Percentiles rank a stretch among this genome's conserved stretches.
phyloP scores from a whole-genome alignment of 2,329 filamentous ascomycete genomes.

The Fusarium sp. region DNA sequence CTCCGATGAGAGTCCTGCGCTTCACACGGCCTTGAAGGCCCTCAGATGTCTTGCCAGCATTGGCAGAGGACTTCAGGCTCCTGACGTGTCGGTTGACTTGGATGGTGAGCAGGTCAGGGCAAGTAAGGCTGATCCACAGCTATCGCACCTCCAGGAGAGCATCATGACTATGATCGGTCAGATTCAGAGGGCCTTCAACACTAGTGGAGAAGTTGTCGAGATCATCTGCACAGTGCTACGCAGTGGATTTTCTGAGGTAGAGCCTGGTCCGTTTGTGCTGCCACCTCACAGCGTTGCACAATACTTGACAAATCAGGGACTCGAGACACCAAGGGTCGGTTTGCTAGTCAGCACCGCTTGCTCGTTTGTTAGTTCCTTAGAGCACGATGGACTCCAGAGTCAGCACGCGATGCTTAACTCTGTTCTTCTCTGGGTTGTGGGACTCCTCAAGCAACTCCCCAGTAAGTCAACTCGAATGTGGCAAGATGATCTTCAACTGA shows the following conservation, averaged over 20 bases:
- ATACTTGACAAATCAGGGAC: slow-evolving; percentile 70
- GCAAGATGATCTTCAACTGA: not conserved
- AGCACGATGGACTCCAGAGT: slow-evolving; percentile 56
- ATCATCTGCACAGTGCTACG: slow-evolving; percentile 78
- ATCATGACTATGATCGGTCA: slow-evolving; percentile 61
- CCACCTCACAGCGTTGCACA: slow-evolving; percentile 73
- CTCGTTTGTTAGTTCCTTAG: slow-evolving; percentile 74
- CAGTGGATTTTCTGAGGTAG: slow-evolving; percentile 79
- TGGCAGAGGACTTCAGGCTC: slow-evolving; percentile 78
- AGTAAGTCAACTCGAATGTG: slow-evolving; percentile 53
- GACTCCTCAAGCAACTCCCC: slow-evolving; percentile 71
- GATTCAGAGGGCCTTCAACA: slow-evolving; percentile 65
- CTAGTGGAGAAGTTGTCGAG: slow-evolving; percentile 76
- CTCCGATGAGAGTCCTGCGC: slow-evolving; percentile 56
- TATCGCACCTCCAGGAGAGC: slow-evolving; percentile 56
- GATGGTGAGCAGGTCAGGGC: slow-evolving; percentile 59
- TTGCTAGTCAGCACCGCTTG: slow-evolving; percentile 78
- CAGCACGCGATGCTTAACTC: slow-evolving; percentile 62
- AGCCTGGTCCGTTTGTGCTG: slow-evolving; percentile 83
- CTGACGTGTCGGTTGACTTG: slow-evolving; percentile 76
- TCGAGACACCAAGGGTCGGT: slow-evolving; percentile 74
- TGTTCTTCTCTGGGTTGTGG: slow-evolving; percentile 72
- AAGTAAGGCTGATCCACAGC: slow-evolving; percentile 24
- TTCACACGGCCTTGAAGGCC: slow-evolving; percentile 65
- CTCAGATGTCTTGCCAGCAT: slow-evolving; percentile 77